A percentile compares a stretch with the other conserved stretches of the same genome.
Conservation (phyloP, 257 asterid genomes). For the Capsicum rhomboideum region DNA sequence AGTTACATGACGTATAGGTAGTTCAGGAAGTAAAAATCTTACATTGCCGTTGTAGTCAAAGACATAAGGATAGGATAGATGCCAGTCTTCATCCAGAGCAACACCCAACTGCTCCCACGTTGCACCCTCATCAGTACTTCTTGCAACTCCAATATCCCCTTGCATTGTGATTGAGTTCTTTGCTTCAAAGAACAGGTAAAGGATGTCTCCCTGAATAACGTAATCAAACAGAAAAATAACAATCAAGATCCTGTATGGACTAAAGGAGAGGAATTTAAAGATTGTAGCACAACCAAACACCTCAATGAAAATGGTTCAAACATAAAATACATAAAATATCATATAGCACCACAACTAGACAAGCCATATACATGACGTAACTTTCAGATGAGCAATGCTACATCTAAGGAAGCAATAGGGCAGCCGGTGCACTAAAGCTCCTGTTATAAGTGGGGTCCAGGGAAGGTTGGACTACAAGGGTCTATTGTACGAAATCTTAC, state of each 20-base stretch:
- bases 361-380: neutral
- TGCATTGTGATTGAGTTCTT: constrained; percentile 84
- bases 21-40: constrained; percentile 18
- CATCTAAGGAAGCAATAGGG: neutral
- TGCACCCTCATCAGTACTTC: constrained; percentile 72
- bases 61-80: constrained; percentile 92
- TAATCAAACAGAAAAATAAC: neutral
- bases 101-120: constrained; percentile 92
- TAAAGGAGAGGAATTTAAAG: neutral
- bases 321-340: neutral
- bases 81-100: constrained; percentile 97
- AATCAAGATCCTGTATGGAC: neutral
- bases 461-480: too few relatives aligned
- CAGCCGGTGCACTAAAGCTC: too few relatives aligned
- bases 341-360: neutral
- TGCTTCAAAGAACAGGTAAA: constrained; percentile 75
- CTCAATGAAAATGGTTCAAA: neutral
- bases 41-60: constrained; percentile 82
- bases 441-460: too few relatives aligned
- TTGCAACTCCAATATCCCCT: constrained; percentile 96
- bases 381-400: neutral
- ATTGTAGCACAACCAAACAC: neutral
- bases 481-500: too few relatives aligned
- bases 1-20: neutral
- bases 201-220: constrained; percentile 51